Evolutionary conservation across 805 yeast genomes (phyloP).

Genomic region (Ogataea nitratoaversa): DNA sequence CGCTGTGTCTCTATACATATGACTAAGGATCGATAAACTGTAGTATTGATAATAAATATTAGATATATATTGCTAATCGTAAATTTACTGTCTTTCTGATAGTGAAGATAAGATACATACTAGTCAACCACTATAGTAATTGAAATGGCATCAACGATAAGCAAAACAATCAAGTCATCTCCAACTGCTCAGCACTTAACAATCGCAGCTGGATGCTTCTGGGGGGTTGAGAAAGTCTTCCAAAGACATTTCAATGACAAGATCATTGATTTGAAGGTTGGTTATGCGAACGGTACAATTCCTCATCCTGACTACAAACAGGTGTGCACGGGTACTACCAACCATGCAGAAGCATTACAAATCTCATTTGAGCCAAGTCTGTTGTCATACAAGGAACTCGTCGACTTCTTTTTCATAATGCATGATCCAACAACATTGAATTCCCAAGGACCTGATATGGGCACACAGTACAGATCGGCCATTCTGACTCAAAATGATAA

Average conservation of each 20-base stretch:
- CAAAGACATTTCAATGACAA: constrained; percentile 65
- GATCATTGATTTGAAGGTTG: constrained; percentile 74
- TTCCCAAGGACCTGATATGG: constrained; percentile 82
- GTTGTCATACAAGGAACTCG: constrained; percentile 55
- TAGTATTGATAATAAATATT: too few relatives aligned
- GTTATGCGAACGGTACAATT: constrained; percentile 78
- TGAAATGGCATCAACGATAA: constrained; percentile 14
- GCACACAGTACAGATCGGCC: constrained; percentile 88
- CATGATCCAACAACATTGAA: constrained; percentile 91
- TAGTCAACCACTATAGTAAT: too few relatives aligned
- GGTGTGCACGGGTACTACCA: constrained; percentile 77
- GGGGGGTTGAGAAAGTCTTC: constrained; percentile 88
- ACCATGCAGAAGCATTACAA: constrained; percentile 80
- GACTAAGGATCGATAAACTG: too few relatives aligned
- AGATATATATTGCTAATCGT: too few relatives aligned
- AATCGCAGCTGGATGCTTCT: constrained; percentile 65
- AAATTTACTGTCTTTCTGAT: too few relatives aligned
- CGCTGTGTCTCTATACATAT: too few relatives aligned
- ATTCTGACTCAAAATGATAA: constrained; percentile 58
- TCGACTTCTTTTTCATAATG: constrained; percentile 82
- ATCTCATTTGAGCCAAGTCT: constrained; percentile 70
- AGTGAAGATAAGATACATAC: too few relatives aligned
- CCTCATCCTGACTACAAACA: constrained; percentile 56
- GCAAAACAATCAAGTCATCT: constrained; percentile 23
- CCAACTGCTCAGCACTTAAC: constrained; percentile 51